Conservation (phyloP, 176 grass and related monocot species). For the Oryza australiensis region DNA sequence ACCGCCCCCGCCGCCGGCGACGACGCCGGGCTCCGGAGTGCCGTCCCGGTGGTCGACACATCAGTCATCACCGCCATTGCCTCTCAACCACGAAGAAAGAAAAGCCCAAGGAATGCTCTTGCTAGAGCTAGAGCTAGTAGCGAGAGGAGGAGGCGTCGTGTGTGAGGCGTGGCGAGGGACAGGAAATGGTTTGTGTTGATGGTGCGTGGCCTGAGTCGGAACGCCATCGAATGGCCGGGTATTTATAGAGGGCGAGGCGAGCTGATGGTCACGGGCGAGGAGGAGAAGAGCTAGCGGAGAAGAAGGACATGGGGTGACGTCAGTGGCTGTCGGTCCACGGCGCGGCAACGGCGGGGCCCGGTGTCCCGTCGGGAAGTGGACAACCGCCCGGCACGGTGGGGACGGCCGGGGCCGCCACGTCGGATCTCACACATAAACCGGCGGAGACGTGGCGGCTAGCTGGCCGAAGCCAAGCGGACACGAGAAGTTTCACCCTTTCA, state of each 20-base stretch:
- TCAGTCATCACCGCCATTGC: slow-evolving; percentile 75
- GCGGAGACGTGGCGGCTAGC: slow-evolving; percentile 32
- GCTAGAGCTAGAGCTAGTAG: slow-evolving; percentile 10
- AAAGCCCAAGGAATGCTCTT: not conserved
- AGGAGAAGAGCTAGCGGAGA: not conserved
- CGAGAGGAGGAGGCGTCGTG: not conserved
- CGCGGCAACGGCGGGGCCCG: slow-evolving; percentile 47
- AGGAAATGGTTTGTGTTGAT: slow-evolving; percentile 42
- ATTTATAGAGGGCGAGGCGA: slow-evolving; percentile 50
- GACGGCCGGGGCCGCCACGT: not conserved
- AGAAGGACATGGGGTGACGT: slow-evolving; percentile 46
- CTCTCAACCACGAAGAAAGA: not conserved
- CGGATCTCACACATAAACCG: slow-evolving; percentile 12
- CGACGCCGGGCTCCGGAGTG: slow-evolving; percentile 28
- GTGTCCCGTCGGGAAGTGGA: slow-evolving; percentile 49
- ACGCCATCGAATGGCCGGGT: slow-evolving; percentile 13
- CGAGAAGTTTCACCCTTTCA: not conserved
- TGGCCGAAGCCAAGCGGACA: not conserved
- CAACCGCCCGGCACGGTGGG: slow-evolving; percentile 60
- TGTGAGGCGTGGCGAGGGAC: not conserved
- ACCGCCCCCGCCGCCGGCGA: slow-evolving; percentile 28
- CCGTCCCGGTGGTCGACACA: slow-evolving; percentile 29
- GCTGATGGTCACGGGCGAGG: not conserved
- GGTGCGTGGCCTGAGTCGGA: slow-evolving; percentile 16
- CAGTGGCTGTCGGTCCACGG: slow-evolving; percentile 39